Base-by-base conservation (phyloP, 441 rosid genomes). In the Populus hybrid region DNA sequence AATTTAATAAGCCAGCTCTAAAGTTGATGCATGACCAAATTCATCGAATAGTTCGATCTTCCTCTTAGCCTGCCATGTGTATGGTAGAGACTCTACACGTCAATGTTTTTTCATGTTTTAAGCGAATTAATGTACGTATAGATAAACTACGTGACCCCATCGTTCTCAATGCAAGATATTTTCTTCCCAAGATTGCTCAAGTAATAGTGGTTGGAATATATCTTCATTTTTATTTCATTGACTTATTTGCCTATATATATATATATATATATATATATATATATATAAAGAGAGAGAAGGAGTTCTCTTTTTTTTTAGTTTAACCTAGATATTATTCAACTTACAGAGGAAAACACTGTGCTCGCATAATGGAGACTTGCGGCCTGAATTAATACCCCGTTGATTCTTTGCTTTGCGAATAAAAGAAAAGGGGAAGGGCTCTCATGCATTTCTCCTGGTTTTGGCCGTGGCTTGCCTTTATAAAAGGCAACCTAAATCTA, bases 31-130 rank as follows among this genome's bases (percentile, higher is more conserved):
- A 3, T 40, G 16, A 40, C 12, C 50, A 40, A 40, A 40, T 40
- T 40, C 50, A 40, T 40, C 16, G 57, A 46, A 46, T 4, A 14
- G 57, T 14, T 46, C 20, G 57, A 46, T 46, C 2, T 46, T 46
- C 1, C 57, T 46, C 57, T 14, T 4, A 46, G 20, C 57, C 24
- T 70, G 83, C 81, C 83, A 81, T 21, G 78, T 74, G 83, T 69
- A 11, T 53, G 75, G 72, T 18, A 10, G 68, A 64, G 64, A 34
- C 50, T 40, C 50, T 0, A 26, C 34, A 26, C 34, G 57, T 34
- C 78, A 73, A 14, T 3, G 72, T 67, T 42, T 9, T 64, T 35
- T 50, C 10, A 3, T 5, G 32, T 30, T 40, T 67, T 67, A 36
- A 67, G 20, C 57, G 6, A 46, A 4, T 10, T 40, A 40, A 40